Conservation (phyloP, 202 grass and related monocot species). For the Tripidium arundinaceum region DNA sequence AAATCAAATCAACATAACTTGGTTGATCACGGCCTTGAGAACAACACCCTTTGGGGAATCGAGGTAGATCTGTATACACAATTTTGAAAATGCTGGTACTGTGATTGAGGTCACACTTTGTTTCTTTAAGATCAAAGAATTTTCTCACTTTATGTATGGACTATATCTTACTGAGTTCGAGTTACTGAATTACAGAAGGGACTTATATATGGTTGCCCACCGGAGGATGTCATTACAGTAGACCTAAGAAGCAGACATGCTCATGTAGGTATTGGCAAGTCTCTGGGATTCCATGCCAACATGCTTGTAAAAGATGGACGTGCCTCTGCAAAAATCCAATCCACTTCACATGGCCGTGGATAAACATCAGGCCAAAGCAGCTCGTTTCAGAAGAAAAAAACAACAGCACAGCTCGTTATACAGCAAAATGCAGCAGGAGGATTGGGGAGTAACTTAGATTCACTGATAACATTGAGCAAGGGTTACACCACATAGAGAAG, state of each 20-base stretch:
- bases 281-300: too few relatives aligned
- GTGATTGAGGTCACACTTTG: neutral
- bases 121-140: neutral
- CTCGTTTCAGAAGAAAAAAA: too few relatives aligned
- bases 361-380: too few relatives aligned
- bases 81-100: neutral
- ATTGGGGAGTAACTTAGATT: neutral
- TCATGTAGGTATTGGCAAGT: too few relatives aligned
- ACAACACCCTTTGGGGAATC: slow-evolving; percentile 65
- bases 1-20: too few relatives aligned
- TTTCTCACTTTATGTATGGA: neutral
- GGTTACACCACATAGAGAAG: slow-evolving; percentile 8
- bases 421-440: neutral
- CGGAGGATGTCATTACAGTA: slow-evolving; percentile 91
- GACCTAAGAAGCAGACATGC: too few relatives aligned
- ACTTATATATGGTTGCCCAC: slow-evolving; percentile 60
- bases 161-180: neutral
- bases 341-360: too few relatives aligned
- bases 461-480: neutral
- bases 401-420: too few relatives aligned
- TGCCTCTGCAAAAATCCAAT: too few relatives aligned
- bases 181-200: slow-evolving; percentile 60
- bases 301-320: too few relatives aligned
- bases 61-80: slow-evolving; percentile 37
- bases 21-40: too few relatives aligned